Conservation (phyloP, 2,329 filamentous ascomycete species). For the Fusarium longipes region DNA sequence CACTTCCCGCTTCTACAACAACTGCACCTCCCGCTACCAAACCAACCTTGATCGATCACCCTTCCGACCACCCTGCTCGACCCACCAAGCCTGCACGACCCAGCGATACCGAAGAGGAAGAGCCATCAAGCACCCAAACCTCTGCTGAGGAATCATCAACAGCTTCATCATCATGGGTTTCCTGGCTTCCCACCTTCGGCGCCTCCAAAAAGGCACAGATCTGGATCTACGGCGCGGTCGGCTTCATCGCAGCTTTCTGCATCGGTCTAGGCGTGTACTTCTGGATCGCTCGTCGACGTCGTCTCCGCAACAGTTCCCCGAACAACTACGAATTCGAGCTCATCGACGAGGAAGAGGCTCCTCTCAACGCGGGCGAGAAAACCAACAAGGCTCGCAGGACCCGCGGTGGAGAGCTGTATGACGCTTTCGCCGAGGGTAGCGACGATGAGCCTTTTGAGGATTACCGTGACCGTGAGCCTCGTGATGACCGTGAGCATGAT, state of each 20-base stretch:
- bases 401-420: slow-evolving; percentile 90
- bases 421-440: slow-evolving; percentile 92
- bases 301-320: slow-evolving; percentile 77
- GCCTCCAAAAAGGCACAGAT: slow-evolving; percentile 86
- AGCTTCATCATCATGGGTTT: slow-evolving; percentile 78
- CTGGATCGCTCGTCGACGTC: slow-evolving; percentile 80
- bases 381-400: slow-evolving; percentile 61
- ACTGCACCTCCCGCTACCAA: slow-evolving; percentile 59
- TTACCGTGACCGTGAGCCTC: slow-evolving; percentile 58
- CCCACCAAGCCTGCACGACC: slow-evolving; percentile 63
- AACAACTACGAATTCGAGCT: slow-evolving; percentile 96
- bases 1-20: slow-evolving; percentile 73
- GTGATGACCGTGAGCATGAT: too few relatives aligned
- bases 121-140: slow-evolving; percentile 48
- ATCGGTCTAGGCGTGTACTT: slow-evolving; percentile 83
- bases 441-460: slow-evolving; percentile 70
- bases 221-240: slow-evolving; percentile 91
- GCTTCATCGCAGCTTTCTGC: slow-evolving; percentile 89
- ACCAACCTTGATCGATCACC: slow-evolving; percentile 57
- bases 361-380: slow-evolving; percentile 62
- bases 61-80: slow-evolving; percentile 73
- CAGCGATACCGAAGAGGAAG: slow-evolving; percentile 44
- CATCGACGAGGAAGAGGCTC: slow-evolving; percentile 81
- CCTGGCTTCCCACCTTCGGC: slow-evolving; percentile 91
- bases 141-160: slow-evolving; percentile 55